A percentile compares a stretch with the other conserved stretches of the same genome.
Evolutionary conservation across 176 grass and related monocot genomes (phyloP).

Genomic region (Oryza australiensis): DNA sequence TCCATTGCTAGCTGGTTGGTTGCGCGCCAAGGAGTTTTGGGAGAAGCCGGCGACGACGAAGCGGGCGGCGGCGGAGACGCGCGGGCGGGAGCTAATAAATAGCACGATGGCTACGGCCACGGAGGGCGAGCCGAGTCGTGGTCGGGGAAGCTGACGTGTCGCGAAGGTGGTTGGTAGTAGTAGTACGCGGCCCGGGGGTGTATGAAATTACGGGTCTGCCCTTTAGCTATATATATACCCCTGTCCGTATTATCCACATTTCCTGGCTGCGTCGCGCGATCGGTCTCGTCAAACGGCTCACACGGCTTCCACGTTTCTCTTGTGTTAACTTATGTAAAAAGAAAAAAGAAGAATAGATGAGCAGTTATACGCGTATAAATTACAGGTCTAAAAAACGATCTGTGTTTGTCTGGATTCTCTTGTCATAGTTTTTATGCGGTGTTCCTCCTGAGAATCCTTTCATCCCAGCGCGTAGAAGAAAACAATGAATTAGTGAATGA

Average conservation of each 20-base stretch:
- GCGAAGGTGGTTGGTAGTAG: no score
- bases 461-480: no score
- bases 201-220: background rate
- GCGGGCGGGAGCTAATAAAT: background rate
- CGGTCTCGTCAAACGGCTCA: background rate
- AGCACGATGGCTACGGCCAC: no score
- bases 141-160: background rate
- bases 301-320: background rate
- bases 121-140: background rate
- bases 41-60: background rate
- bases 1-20: conserved; percentile 37
- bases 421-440: no score
- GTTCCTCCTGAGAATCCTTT: no score
- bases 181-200: no score
- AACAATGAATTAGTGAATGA: no score
- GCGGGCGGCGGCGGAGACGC: background rate
- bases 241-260: background rate
- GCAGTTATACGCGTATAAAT: no score
- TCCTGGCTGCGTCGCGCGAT: background rate
- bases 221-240: no score
- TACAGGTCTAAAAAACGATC: no score
- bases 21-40: background rate
- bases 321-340: background rate
- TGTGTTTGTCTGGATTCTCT: no score
- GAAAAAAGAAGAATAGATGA: no score